Conservation (phyloP, 2,329 filamentous ascomycete species). For the Chaetomiaceae sp. region DNA sequence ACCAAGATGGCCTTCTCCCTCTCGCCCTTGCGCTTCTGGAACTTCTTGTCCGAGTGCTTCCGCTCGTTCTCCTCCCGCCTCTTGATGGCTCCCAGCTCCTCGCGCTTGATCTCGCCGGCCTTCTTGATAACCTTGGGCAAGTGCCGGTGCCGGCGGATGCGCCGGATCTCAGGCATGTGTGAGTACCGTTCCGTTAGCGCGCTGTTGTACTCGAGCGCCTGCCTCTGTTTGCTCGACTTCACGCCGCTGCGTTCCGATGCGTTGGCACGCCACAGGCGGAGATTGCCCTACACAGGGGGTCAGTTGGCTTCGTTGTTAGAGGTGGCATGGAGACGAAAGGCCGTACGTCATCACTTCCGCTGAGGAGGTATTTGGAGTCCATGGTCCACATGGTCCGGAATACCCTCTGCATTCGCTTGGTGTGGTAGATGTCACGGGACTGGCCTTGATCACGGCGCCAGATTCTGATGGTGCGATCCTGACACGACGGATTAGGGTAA, state of each 20-base stretch:
- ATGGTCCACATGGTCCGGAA: conserved; percentile 77
- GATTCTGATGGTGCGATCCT: conserved; percentile 80
- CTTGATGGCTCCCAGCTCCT: conserved; percentile 85
- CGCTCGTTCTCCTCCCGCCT: conserved; percentile 89
- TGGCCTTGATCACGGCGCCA: conserved; percentile 79
- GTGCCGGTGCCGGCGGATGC: conserved; percentile 88
- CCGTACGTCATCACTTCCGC: conserved; percentile 91
- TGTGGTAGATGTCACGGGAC: conserved; percentile 92
- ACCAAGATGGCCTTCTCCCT: conserved; percentile 90
- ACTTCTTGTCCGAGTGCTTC: conserved; percentile 82
- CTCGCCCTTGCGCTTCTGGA: conserved; percentile 50
- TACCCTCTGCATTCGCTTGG: conserved; percentile 82
- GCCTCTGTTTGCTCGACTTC: conserved; percentile 77
- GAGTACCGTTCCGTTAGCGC: conserved; percentile 77
- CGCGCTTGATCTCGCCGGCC: conserved; percentile 87
- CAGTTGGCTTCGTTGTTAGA: background rate
- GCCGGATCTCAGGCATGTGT: conserved; percentile 93
- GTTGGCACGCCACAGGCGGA: conserved; percentile 79
- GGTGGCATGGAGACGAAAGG: conserved; percentile 35
- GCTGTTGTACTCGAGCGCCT: conserved; percentile 88
- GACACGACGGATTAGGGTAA: conserved; percentile 32
- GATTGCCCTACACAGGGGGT: conserved; percentile 20
- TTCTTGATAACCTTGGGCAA: conserved; percentile 93
- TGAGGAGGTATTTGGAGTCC: conserved; percentile 84
- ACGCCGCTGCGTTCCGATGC: conserved; percentile 79